phyloP scores from a whole-genome alignment of 495 filamentous ascomycete species.

The Tuber brumale region DNA sequence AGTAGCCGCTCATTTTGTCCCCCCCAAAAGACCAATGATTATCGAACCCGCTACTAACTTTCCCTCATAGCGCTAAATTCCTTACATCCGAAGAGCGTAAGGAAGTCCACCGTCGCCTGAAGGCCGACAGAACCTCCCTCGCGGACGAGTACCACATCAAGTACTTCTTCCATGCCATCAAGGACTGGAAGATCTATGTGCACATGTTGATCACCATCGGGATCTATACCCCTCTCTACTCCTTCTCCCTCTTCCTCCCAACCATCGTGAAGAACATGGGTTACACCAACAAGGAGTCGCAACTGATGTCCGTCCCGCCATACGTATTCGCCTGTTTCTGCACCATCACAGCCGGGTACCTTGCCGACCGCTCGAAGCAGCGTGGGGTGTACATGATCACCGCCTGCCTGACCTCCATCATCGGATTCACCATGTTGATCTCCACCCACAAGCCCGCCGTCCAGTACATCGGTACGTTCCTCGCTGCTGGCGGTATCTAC shows the following conservation, averaged over 20 bases:
- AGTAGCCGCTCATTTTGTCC: constrained; percentile 23
- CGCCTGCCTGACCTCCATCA: constrained; percentile 47
- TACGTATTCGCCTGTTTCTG: constrained; percentile 48
- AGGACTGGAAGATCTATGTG: constrained; percentile 61
- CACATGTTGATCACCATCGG: constrained; percentile 48
- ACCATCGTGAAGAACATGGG: constrained; percentile 51
- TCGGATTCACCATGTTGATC: constrained; percentile 64
- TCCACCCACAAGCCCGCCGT: constrained; percentile 53
- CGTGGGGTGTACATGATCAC: constrained; percentile 48
- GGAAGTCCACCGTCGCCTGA: constrained; percentile 49
- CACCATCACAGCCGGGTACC: constrained; percentile 44
- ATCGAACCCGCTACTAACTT: constrained; percentile 10
- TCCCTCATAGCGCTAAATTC: constrained; percentile 47
- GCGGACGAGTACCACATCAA: constrained; percentile 63
- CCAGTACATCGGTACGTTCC: constrained; percentile 68
- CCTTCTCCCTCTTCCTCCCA: constrained; percentile 49
- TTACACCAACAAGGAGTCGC: constrained; percentile 48
- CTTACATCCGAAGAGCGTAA: constrained; percentile 48
- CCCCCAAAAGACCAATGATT: neutral
- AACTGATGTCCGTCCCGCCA: constrained; percentile 51
- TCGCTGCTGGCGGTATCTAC: constrained; percentile 64
- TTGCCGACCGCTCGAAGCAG: constrained; percentile 45
- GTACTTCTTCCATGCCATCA: constrained; percentile 59
- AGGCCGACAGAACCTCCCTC: constrained; percentile 55
- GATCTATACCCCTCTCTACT: constrained; percentile 44